Evolutionary conservation across 1,284 basidiomycete genomes (phyloP), one percentile per base, ranked within the genome.

Genomic region (Apiotrichum akiyoshidainum): DNA sequence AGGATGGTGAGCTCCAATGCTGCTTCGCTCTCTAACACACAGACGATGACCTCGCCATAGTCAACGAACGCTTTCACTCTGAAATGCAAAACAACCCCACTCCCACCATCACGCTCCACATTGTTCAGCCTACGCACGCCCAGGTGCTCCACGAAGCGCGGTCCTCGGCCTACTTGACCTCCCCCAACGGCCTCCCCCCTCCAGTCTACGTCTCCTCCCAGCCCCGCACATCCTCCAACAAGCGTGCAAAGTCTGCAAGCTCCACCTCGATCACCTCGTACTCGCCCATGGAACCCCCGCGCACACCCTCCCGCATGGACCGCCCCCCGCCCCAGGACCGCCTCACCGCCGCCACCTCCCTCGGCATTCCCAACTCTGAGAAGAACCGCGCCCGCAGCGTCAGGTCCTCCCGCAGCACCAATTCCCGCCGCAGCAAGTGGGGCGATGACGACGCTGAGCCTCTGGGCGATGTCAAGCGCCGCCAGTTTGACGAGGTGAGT

Each of bases 1-100:
- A 78, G 34, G 78, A 79, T 65, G 76, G 78, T 78, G 39, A 58
- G 77, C 72, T 16, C 34, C 2, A 16, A 2, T n/a, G 12, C 40
- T 17, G 40, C 40, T 41, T 19, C 8, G n/a, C n/a, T n/a, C n/a
- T 19, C 40, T 9, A 41, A 41, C 16, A 3, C 11, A 11, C 64
- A 79, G 78, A 78, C 50, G 78, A 77, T 58, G 78, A 79, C 63
- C 69, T 78, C 21, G 58, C 69, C 26, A 79, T 79, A 59, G 67
- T 79, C 21, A 71, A 67, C 2, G 76, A 74, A 9, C 65, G 78
- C n/a, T 76, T 78, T 57, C 66, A 75, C 16, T 66, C 67, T 37
- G 61, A 65, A 1, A 67, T 71, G 11, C 35, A 53, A 44, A 49
- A 44, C 31, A 50, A 51, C 41, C 65, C 34, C 54, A 63, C 49